Conservation (phyloP, 495 filamentous ascomycete species). For the Staphylotrichum longicolle region DNA sequence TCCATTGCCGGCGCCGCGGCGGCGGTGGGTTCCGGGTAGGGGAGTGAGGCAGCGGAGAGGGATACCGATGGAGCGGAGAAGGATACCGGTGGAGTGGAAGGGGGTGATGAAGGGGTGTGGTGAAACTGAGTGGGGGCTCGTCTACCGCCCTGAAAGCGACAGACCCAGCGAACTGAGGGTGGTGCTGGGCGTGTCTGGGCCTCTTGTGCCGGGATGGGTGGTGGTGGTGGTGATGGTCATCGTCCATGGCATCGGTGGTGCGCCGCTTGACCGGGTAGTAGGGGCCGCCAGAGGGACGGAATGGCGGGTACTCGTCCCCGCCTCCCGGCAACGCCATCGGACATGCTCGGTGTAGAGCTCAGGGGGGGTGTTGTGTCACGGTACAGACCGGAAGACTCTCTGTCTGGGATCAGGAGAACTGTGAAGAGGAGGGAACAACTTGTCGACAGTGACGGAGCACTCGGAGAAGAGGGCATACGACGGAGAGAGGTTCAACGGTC, state of each 20-base stretch:
- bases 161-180: conserved; percentile 13
- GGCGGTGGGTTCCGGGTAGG: conserved; percentile 11
- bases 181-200: conserved; percentile 21
- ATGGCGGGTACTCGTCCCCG: conserved; percentile 34
- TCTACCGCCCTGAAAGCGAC: conserved; percentile 24
- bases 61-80: conserved; percentile 6
- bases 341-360: conserved; percentile 30
- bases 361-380: not conserved
- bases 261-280: conserved; percentile 32
- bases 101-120: conserved; percentile 13
- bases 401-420: not conserved
- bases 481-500: not conserved
- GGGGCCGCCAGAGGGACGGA: conserved; percentile 17
- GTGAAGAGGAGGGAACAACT: not conserved
- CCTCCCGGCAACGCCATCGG: conserved; percentile 37
- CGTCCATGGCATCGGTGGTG: conserved; percentile 23
- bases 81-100: conserved; percentile 9
- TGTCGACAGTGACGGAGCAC: not conserved
- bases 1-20: conserved; percentile 27
- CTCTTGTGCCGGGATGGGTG: conserved; percentile 25
- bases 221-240: conserved; percentile 13
- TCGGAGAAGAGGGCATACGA: not conserved
- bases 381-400: not conserved
- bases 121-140: conserved; percentile 1
- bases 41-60: conserved; percentile 14